Base-by-base conservation (phyloP, 1,284 basidiomycete genomes). In the Grifola frondosa region DNA sequence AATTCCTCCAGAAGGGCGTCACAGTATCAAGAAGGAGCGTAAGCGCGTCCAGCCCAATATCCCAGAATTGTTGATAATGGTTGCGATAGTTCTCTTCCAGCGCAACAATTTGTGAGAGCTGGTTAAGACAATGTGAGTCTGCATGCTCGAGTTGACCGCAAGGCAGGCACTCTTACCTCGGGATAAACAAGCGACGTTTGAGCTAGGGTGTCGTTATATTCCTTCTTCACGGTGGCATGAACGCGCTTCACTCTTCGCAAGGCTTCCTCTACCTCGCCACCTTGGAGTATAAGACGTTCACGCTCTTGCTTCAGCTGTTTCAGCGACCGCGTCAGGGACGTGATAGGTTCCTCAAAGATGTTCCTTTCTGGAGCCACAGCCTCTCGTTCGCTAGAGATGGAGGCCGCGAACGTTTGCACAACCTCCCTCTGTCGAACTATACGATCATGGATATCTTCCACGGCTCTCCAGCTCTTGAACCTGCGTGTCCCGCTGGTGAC, bases 61-160 rank as follows among this genome's bases (percentile, higher is more conserved):
- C 85, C 82, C 82, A 87, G 37, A 88, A 63, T 49, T 85, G 81
- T 52, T 87, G 83, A 50, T 85, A 88, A 44, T 81, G 80, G 53
- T 86, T 82, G 51, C 75, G 76, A 61, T 87, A 87, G 53, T 77
- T 84, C 62, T 88, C 85, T 58, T 88, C 83, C 29, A 88, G 56
- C 3, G 73, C 80, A 10, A 80, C 70, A 30, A 87, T 81, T 35
- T 77, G 70, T 1, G 84, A 84, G 12, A 88, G 67, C 84, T 88
- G 40, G 8, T 23, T 29, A 20, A 41, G 41, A 30, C 23, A 28
- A 13, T 19, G 22, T 22, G 17, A 13, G 8, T 6, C 5, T 42
- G n/a, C n/a, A n/a, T n/a, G n/a, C n/a, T n/a, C n/a, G n/a, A n/a
- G n/a, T n/a, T n/a, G n/a, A n/a, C n/a, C n/a, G n/a, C n/a, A n/a